These are phyloP conservation scores for Poronia punctata DNA, from an alignment of 495 filamentous ascomycete genomes.

Conservation along the genomic window DNA sequence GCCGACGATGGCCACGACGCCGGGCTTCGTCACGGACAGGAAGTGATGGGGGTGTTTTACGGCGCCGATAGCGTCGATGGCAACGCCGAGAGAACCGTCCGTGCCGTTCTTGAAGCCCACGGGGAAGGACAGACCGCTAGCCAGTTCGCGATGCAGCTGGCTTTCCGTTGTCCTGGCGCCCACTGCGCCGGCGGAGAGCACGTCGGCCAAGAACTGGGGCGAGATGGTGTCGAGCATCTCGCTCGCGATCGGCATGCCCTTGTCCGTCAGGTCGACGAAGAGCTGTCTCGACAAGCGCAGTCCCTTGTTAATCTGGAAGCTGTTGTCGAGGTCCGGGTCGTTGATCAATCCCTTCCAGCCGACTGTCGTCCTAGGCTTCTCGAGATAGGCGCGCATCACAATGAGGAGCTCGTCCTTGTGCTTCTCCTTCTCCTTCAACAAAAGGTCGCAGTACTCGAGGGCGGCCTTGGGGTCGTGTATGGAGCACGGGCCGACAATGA, in stretches of 20 bases:
- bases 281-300: slow-evolving; percentile 79
- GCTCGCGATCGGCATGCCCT: slow-evolving; percentile 95
- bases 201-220: slow-evolving; percentile 94
- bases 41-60: slow-evolving; percentile 95
- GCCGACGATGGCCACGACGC: slow-evolving; percentile 90
- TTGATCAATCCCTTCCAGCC: slow-evolving; percentile 99
- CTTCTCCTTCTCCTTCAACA: slow-evolving; percentile 79
- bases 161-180: slow-evolving; percentile 94
- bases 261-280: slow-evolving; percentile 88
- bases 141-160: slow-evolving; percentile 91
- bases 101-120: slow-evolving; percentile 99
- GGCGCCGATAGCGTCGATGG: slow-evolving; percentile 94
- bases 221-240: slow-evolving; percentile 99
- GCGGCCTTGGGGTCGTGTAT: slow-evolving; percentile 94
- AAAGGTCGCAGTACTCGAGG: slow-evolving; percentile 83
- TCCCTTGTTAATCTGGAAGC: slow-evolving; percentile 98
- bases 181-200: slow-evolving; percentile 84
- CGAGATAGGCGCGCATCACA: slow-evolving; percentile 96
- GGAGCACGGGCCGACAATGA: slow-evolving; percentile 92
- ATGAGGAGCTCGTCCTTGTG: slow-evolving; percentile 85
- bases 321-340: slow-evolving; percentile 97
- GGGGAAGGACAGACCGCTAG: slow-evolving; percentile 90
- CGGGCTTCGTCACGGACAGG: slow-evolving; percentile 95
- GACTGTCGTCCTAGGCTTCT: slow-evolving; percentile 97
- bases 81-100: slow-evolving; percentile 81